Evolutionary conservation across 148 eudicot species (phyloP), one percentile per base, ranked within the genome.

Genomic region (Gaultheria prostrata): DNA sequence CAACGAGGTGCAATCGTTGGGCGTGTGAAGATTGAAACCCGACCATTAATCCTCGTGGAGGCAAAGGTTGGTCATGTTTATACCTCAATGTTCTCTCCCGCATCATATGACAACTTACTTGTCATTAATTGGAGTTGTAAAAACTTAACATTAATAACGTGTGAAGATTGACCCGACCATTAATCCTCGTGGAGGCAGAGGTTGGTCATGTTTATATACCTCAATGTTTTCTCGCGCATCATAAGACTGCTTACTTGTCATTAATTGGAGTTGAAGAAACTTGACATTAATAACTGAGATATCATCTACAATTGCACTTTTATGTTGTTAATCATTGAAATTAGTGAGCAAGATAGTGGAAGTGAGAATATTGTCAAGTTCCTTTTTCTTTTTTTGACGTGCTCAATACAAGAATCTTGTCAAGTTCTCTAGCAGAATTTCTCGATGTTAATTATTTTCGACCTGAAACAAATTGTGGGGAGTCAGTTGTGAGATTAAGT

Each of bases 21-120:
- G 57, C 98, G 98, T 76, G 95, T 93, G 78, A 95, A 95, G 91
- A 94, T 95, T 77, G 98, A 95, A 86, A 92, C 91, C 30, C 87
- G 98, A 79, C 98, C 91, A 15, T 82, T 95, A 84, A 83, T 95
- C 81, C 95, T 94, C n/a, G 92, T 95, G 33, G 94, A 93, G 82
- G 95, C 95, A 17, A 90, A 91, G 98, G 98, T 95, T 82, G 54
- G 86, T 85, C 32, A 71, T 57, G 3, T 70, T 24, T 17, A 43
- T 39, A 48, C 51, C 69, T 76, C 72, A 32, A 48, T 69, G 70
- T 49, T 51, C 14, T 59, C 24, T 57, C 20, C 3, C 0, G 3
- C 28, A 10, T 32, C 65, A 30, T 30, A 9, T 24, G 50, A 11
- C 63, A 50, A 8, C 18, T 54, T 54, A 26, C 33, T 77, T 77